Evolutionary conservation across 2,329 filamentous ascomycete species (phyloP).

Genomic region (Leptographium wingfieldii): DNA sequence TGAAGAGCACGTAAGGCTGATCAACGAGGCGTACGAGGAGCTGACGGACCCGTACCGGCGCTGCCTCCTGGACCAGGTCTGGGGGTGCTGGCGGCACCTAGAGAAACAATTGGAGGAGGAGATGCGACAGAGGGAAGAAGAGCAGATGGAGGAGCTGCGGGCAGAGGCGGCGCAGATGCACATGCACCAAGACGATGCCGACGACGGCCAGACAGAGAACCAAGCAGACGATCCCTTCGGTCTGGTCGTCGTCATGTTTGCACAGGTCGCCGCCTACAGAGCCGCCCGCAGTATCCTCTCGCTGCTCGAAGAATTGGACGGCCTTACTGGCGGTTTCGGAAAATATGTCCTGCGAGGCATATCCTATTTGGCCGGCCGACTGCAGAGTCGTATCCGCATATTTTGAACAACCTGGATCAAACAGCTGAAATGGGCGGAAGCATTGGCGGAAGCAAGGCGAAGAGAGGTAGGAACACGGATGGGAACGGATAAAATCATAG

Average conservation of each 20-base stretch:
- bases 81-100: background rate
- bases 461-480: background rate
- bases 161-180: background rate
- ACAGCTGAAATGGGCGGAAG: too few relatives aligned
- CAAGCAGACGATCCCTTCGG: background rate
- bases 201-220: background rate
- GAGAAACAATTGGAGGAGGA: background rate
- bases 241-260: background rate
- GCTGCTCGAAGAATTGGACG: background rate
- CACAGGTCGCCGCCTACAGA: background rate
- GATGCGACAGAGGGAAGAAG: background rate
- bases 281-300: background rate
- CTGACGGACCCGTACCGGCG: background rate
- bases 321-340: background rate
- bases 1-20: background rate
- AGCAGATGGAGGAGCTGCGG: background rate
- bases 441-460: background rate
- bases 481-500: conserved; percentile 28
- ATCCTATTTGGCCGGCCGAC: background rate
- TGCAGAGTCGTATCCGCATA: background rate
- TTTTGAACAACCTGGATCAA: background rate
- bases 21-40: background rate
- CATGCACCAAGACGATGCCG: background rate
- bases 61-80: background rate
- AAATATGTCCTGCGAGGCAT: background rate